Percentiles rank a stretch among this genome's conserved stretches.
phyloP scores from a whole-genome alignment of 192 early-diverging fungal genomes.

The Backusella liffmaniae region DNA sequence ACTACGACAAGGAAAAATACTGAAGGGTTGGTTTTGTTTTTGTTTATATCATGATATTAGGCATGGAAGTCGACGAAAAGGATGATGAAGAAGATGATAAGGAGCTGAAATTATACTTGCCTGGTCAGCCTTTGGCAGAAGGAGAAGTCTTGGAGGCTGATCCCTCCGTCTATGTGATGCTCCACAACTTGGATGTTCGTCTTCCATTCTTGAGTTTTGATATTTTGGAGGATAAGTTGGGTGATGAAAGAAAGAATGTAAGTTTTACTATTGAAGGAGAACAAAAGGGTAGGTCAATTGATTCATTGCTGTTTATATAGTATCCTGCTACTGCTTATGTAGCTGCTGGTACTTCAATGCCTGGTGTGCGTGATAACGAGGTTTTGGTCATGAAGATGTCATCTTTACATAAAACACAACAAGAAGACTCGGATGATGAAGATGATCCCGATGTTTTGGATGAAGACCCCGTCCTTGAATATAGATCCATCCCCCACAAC shows the following conservation, averaged over 20 bases:
- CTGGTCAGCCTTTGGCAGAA: constrained; percentile 82
- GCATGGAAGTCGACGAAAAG: constrained; percentile 51
- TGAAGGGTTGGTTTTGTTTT: background rate
- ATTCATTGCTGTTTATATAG: constrained; percentile 24
- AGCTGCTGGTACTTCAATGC: constrained; percentile 93
- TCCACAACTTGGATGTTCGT: constrained; percentile 88
- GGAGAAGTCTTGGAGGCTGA: constrained; percentile 94
- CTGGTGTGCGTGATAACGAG: constrained; percentile 81
- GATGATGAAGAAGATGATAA: constrained; percentile 58
- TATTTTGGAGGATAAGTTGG: constrained; percentile 85
- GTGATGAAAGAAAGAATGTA: constrained; percentile 68
- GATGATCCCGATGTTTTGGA: constrained; percentile 85
- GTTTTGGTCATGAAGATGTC: constrained; percentile 95
- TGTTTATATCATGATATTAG: constrained; percentile 15
- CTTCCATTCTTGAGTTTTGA: constrained; percentile 99
- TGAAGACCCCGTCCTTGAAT: constrained; percentile 93
- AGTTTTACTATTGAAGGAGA: constrained; percentile 11
- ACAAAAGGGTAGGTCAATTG: background rate
- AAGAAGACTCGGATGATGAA: constrained; percentile 79
- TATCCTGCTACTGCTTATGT: constrained; percentile 94
- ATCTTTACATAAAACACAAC: constrained; percentile 88
- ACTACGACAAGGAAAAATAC: background rate
- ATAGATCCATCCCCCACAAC: constrained; percentile 75
- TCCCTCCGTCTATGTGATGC: constrained; percentile 94
- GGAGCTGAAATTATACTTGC: constrained; percentile 82